These are phyloP conservation scores for Huiozyma sinensis DNA, from an alignment of 805 yeast genomes.

Conservation along the genomic window DNA sequence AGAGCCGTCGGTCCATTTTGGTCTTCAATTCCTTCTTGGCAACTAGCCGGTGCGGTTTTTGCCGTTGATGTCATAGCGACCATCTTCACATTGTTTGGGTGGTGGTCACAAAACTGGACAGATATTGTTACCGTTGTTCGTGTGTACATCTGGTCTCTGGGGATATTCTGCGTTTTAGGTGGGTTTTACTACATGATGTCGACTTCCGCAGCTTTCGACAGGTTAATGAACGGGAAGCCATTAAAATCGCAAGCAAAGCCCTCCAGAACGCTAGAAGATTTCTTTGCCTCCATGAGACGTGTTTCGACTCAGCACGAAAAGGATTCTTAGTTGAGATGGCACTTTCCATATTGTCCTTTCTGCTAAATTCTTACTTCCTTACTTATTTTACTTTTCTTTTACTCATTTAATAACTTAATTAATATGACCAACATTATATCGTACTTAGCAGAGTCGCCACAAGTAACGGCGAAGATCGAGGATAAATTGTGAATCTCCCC, in stretches of 20 bases:
- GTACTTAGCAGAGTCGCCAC: too few relatives aligned
- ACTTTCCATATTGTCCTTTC: neutral
- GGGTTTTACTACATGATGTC: constrained; percentile 95
- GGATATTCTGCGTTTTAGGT: constrained; percentile 92
- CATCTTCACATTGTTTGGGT: constrained; percentile 84
- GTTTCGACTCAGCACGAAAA: constrained; percentile 86
- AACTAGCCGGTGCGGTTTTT: constrained; percentile 88
- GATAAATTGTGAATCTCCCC: too few relatives aligned
- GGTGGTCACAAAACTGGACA: constrained; percentile 98
- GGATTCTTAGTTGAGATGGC: constrained; percentile 26
- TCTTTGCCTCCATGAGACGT: constrained; percentile 79
- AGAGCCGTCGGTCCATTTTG: constrained; percentile 98
- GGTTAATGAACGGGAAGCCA: constrained; percentile 76
- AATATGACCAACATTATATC: neutral
- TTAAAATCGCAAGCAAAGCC: constrained; percentile 40
- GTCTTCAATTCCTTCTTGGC: constrained; percentile 95
- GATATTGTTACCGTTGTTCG: constrained; percentile 90
- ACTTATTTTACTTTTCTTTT: neutral
- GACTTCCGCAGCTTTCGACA: constrained; percentile 66
- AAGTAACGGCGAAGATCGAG: too few relatives aligned
- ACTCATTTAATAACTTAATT: neutral
- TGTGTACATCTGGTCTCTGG: constrained; percentile 92
- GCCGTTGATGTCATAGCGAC: constrained; percentile 86
- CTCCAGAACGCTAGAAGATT: constrained; percentile 67
- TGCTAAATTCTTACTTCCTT: neutral